A percentile compares a stretch with the other conserved stretches of the same genome.
Conservation (phyloP, 1,284 basidiomycete genomes). For the Cryptococcus jaspeensis region DNA sequence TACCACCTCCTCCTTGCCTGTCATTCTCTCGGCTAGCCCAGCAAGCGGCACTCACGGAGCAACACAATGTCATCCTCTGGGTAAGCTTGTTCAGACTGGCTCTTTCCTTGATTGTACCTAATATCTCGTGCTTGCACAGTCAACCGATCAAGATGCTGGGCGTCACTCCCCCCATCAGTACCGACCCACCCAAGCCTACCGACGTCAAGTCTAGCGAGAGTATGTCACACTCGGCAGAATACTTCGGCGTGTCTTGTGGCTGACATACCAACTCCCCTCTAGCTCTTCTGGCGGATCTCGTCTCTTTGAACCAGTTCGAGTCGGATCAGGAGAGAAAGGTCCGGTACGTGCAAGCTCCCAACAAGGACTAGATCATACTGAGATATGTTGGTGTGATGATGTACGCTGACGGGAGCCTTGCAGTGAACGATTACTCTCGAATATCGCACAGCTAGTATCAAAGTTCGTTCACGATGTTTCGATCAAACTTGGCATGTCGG, state of each 20-base stretch:
- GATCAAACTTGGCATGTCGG: slow-evolving; percentile 74
- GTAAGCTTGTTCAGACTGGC: not conserved
- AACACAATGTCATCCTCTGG: too few species aligned
- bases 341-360: slow-evolving; percentile 66
- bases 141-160: slow-evolving; percentile 46
- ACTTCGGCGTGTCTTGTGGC: not conserved
- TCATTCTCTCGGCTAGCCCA: too few species aligned
- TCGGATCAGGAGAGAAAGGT: slow-evolving; percentile 82
- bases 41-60: too few species aligned
- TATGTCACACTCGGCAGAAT: slow-evolving; percentile 55
- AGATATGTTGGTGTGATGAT: not conserved
- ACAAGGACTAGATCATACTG: not conserved
- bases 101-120: not conserved
- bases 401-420: not conserved
- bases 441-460: slow-evolving; percentile 85
- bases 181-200: slow-evolving; percentile 65
- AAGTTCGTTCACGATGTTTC: slow-evolving; percentile 88
- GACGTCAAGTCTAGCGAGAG: slow-evolving; percentile 74
- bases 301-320: slow-evolving; percentile 84
- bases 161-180: slow-evolving; percentile 85
- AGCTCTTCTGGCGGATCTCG: slow-evolving; percentile 69
- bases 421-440: slow-evolving; percentile 91
- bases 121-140: not conserved
- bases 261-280: not conserved
- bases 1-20: too few species aligned